A percentile compares a stretch with the other conserved stretches of the same genome.
Conservation (phyloP, 1,139 yeast species). For the Blastobotrys serpentis region DNA sequence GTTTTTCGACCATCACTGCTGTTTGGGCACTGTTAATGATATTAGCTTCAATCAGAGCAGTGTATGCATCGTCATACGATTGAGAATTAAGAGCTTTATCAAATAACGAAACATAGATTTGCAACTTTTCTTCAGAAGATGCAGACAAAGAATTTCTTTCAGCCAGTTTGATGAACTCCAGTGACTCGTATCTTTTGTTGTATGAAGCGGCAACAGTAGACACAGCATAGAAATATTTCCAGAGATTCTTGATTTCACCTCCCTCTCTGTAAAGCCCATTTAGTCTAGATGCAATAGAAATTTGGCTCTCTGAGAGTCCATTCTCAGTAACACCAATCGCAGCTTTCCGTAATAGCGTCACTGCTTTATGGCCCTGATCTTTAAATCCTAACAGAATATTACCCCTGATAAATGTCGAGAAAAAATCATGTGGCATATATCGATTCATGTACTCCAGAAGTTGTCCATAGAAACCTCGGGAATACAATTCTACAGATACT, state of each 20-base stretch:
- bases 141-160: conserved; percentile 1
- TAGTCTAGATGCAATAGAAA: not conserved
- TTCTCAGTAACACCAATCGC: conserved; percentile 11
- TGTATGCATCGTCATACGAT: conserved; percentile 34
- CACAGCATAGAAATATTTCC: conserved; percentile 14
- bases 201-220: conserved; percentile 16
- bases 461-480: conserved; percentile 8
- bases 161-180: conserved; percentile 24
- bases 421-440: conserved; percentile 24
- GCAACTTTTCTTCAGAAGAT: conserved; percentile 11
- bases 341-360: conserved; percentile 13
- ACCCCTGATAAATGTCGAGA: conserved; percentile 30
- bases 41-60: conserved; percentile 32
- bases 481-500: conserved; percentile 16
- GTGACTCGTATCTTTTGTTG: conserved; percentile 17
- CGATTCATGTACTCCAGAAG: conserved; percentile 16
- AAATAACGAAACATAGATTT: conserved; percentile 25
- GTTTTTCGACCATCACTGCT: conserved; percentile 19
- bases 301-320: conserved; percentile 1
- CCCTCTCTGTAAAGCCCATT: not conserved
- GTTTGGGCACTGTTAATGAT: conserved; percentile 5
- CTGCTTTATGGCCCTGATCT: conserved; percentile 10
- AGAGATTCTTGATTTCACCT: conserved; percentile 4
- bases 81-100: conserved; percentile 27
- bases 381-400: conserved; percentile 17